Conservation (phyloP, 2,329 filamentous ascomycete species). For the Xylaria polymorpha region DNA sequence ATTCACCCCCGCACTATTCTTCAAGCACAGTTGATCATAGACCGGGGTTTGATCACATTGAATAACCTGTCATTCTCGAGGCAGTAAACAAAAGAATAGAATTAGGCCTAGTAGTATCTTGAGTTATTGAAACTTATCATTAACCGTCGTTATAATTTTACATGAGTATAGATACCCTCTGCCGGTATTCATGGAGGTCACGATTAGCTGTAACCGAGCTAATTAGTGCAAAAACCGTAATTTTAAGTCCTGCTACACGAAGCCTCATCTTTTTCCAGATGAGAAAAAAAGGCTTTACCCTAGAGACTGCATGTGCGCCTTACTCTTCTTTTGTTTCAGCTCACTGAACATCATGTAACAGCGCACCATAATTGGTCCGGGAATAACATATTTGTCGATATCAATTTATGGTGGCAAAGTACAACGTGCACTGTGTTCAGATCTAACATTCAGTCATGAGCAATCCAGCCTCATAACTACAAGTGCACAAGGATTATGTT, state of each 20-base stretch:
- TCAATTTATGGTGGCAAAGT: not conserved
- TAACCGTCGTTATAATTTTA: not conserved
- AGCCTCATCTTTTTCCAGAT: not conserved
- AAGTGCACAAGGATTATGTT: not conserved
- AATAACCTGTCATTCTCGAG: not conserved
- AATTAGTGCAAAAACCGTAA: not conserved
- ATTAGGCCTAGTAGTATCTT: not conserved
- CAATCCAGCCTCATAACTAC: not conserved
- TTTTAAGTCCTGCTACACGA: not conserved
- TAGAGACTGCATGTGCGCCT: not conserved
- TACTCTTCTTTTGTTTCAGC: not conserved
- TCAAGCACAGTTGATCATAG: not conserved
- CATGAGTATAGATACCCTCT: not conserved
- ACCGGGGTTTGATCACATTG: not conserved
- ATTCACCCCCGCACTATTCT: not conserved
- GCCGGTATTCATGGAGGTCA: not conserved
- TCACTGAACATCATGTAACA: not conserved
- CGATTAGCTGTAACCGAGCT: not conserved
- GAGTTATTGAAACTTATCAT: not conserved
- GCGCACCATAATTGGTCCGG: not conserved
- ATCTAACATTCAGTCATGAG: not conserved
- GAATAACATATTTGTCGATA: not conserved
- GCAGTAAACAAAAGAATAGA: slow-evolving; percentile 5
- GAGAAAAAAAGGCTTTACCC: not conserved
- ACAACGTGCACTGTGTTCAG: not conserved